phyloP scores from a whole-genome alignment of 1,284 basidiomycete species.

The Ganoderma meredithae region DNA sequence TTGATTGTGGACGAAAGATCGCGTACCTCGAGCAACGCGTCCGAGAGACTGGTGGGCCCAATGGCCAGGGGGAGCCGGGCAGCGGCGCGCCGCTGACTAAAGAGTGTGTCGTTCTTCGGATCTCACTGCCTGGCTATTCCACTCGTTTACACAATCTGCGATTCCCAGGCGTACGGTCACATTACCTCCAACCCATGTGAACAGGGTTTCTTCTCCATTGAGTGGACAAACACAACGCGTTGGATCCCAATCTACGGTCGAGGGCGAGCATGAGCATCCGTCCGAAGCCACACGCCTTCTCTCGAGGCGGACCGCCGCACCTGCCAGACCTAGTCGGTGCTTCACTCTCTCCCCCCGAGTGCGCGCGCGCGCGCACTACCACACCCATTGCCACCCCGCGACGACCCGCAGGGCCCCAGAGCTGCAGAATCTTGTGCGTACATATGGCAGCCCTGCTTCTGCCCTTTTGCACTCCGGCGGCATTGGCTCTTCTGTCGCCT shows the following conservation, averaged over 20 bases:
- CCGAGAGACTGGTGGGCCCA: background rate
- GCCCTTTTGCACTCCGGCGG: constrained; percentile 5
- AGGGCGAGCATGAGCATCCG: background rate
- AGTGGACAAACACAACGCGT: background rate
- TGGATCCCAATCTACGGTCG: background rate
- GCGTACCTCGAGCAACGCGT: background rate
- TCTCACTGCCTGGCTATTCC: background rate
- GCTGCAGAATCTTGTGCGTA: too few relatives aligned
- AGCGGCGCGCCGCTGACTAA: background rate
- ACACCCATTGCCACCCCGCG: background rate
- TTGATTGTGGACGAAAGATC: background rate
- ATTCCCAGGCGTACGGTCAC: constrained; percentile 3
- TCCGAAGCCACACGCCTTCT: background rate
- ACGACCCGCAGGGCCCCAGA: too few relatives aligned
- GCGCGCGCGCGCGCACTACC: background rate
- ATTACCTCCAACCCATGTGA: background rate
- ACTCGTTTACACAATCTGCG: background rate
- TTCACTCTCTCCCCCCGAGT: background rate
- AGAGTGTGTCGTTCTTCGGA: background rate
- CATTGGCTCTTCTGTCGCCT: background rate
- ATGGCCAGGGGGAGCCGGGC: background rate
- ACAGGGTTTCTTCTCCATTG: background rate
- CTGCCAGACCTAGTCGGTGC: background rate
- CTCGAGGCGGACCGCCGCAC: background rate
- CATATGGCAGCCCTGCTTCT: too few relatives aligned